These are phyloP conservation scores for Pythium aristosporum DNA, from an alignment of 352 stramenopile genomes.

Conservation along the genomic window DNA sequence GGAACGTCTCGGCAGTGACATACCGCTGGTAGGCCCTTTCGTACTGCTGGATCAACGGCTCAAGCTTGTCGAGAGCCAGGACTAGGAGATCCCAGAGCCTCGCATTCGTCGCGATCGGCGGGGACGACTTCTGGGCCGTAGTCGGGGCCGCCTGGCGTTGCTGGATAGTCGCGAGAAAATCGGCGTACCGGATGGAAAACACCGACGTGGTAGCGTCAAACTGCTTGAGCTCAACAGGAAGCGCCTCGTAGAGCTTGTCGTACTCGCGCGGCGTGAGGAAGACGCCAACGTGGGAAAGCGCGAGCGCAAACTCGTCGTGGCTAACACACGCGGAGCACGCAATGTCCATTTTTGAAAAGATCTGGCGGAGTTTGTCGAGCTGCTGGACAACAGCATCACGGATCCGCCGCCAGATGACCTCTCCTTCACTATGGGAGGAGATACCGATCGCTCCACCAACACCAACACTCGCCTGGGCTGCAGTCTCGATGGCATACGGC, in stretches of 20 bases:
- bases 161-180: conserved; percentile 53
- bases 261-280: conserved; percentile 69
- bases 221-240: conserved; percentile 39
- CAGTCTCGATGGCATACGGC: conserved; percentile 39
- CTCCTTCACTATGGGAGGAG: conserved; percentile 33
- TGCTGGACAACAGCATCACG: conserved; percentile 44
- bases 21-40: conserved; percentile 49
- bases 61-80: conserved; percentile 42
- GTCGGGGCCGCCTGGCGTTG: conserved; percentile 26
- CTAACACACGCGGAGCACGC: conserved; percentile 58
- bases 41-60: conserved; percentile 55
- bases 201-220: conserved; percentile 8
- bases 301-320: conserved; percentile 69
- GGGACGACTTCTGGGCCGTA: conserved; percentile 41
- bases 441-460: not conserved
- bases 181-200: conserved; percentile 62
- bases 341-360: conserved; percentile 84
- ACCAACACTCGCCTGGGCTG: conserved; percentile 24
- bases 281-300: conserved; percentile 67
- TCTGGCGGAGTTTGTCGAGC: conserved; percentile 66
- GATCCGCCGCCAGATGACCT: conserved; percentile 59
- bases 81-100: conserved; percentile 69
- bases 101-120: conserved; percentile 31
- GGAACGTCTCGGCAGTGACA: conserved; percentile 59
- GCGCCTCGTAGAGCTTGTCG: conserved; percentile 58